A percentile compares a stretch with the other conserved stretches of the same genome.
These are phyloP conservation scores for Aspergillus felis DNA, from an alignment of 2,329 filamentous ascomycete genomes.

Conservation along the genomic window DNA sequence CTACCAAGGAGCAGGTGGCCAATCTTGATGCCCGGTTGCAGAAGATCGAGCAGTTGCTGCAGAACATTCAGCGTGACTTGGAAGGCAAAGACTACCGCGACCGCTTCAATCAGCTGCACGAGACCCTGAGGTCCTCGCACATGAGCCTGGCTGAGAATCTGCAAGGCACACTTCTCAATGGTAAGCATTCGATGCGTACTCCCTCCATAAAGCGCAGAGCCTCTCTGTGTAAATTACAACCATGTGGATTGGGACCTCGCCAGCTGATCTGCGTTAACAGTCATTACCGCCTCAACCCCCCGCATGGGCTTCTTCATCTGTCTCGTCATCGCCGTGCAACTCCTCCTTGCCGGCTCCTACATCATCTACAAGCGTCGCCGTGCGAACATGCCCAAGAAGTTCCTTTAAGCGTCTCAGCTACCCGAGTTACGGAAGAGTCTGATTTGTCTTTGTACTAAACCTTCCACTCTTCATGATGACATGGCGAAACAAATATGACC, in stretches of 20 bases:
- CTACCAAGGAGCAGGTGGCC: constrained; percentile 35
- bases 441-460: neutral
- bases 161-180: constrained; percentile 46
- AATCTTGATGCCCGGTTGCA: constrained; percentile 47
- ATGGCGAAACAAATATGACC: neutral
- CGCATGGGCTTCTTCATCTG: constrained; percentile 62
- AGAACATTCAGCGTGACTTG: constrained; percentile 51
- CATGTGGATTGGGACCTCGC: neutral
- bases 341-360: constrained; percentile 66
- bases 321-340: constrained; percentile 70
- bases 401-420: constrained; percentile 53
- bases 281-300: constrained; percentile 51
- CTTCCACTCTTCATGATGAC: neutral
- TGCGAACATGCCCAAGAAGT: constrained; percentile 82
- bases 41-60: constrained; percentile 50
- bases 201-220: neutral
- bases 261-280: constrained; percentile 27
- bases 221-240: neutral
- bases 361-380: constrained; percentile 75
- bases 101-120: constrained; percentile 52
- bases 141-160: constrained; percentile 49
- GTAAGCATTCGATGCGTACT: constrained; percentile 37
- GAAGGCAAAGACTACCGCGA: constrained; percentile 56
- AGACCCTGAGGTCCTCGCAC: constrained; percentile 52
- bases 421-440: neutral